These are phyloP conservation scores for Auricularia heimuer DNA, from an alignment of 768 basidiomycete species.

Conservation along the genomic window DNA sequence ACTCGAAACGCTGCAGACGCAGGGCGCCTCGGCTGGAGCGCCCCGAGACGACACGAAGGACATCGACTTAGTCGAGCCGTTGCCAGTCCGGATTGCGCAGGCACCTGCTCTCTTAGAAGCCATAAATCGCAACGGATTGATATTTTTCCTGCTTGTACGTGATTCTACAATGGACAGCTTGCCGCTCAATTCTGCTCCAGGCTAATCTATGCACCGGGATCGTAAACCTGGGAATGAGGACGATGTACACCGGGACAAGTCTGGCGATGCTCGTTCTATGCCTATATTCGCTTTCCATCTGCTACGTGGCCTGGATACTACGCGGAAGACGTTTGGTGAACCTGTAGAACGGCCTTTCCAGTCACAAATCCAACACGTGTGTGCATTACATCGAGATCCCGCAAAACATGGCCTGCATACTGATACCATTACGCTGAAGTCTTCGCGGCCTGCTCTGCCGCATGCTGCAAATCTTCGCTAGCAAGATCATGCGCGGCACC, in stretches of 20 bases:
- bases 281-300: conserved; percentile 50
- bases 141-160: conserved; percentile 73
- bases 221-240: conserved; percentile 67
- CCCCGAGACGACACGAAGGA: not conserved
- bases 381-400: too few species aligned
- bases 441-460: not conserved
- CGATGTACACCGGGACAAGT: conserved; percentile 61
- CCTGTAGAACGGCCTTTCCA: conserved; percentile 11
- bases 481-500: not conserved
- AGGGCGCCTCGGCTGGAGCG: not conserved
- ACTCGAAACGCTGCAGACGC: conserved; percentile 44
- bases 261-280: conserved; percentile 53
- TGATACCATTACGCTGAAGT: too few species aligned
- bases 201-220: conserved; percentile 83
- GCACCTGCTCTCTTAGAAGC: conserved; percentile 59
- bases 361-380: too few species aligned
- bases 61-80: not conserved
- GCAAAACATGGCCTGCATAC: too few species aligned
- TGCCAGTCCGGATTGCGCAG: conserved; percentile 15
- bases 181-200: conserved; percentile 28
- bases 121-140: conserved; percentile 71
- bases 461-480: not conserved
- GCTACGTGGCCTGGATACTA: conserved; percentile 52
- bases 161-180: not conserved
- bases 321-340: conserved; percentile 27